phyloP scores from a whole-genome alignment of 78 protist species.

The Dictyostelium firmibasis region DNA sequence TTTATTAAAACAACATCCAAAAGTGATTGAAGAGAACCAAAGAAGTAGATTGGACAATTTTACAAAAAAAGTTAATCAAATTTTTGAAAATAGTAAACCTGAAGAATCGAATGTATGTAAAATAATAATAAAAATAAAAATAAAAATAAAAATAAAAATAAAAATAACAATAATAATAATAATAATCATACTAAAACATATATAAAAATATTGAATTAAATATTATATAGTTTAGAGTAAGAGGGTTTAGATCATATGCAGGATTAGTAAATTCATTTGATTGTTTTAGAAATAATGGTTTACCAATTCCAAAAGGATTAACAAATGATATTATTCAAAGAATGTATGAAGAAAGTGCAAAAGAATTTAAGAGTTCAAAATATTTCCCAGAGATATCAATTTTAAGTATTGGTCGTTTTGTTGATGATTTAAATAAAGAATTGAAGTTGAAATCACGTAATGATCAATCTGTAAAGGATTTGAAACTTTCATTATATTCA shows the following conservation, averaged over 20 bases:
- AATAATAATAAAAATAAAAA: too few relatives aligned
- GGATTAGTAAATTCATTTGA: slow-evolving; percentile 67
- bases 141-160: background rate
- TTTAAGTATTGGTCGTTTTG: slow-evolving; percentile 56
- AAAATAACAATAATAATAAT: background rate
- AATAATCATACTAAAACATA: too few relatives aligned
- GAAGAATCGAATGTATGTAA: slow-evolving; percentile 7
- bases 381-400: slow-evolving; percentile 24
- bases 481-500: slow-evolving; percentile 50
- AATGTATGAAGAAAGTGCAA: slow-evolving; percentile 59
- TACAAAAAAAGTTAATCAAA: background rate
- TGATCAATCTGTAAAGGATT: background rate
- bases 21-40: slow-evolving; percentile 23
- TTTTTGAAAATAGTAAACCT: slow-evolving; percentile 41
- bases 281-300: slow-evolving; percentile 60
- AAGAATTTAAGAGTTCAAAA: slow-evolving; percentile 16
- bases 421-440: slow-evolving; percentile 25
- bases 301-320: slow-evolving; percentile 67
- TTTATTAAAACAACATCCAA: slow-evolving; percentile 16
- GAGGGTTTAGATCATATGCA: slow-evolving; percentile 38
- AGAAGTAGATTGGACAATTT: slow-evolving; percentile 17
- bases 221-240: background rate
- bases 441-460: background rate
- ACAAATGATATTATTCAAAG: slow-evolving; percentile 29
- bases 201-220: too few relatives aligned